phyloP scores from a whole-genome alignment of 495 filamentous ascomycete species.

The Hypoxylon rickii region DNA sequence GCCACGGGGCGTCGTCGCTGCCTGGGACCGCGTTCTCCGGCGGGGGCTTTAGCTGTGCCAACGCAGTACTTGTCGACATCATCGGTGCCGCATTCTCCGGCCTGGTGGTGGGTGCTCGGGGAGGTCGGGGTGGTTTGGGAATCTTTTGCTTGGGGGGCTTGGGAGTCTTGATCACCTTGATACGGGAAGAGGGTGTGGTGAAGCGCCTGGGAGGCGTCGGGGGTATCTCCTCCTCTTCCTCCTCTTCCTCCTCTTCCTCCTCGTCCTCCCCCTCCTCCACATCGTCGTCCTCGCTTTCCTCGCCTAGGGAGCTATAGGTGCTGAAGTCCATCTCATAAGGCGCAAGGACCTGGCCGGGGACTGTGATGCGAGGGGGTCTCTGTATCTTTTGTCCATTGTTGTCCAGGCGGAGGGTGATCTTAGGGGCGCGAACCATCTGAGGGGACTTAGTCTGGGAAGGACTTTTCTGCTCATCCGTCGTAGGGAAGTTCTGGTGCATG shows the following conservation, averaged over 20 bases:
- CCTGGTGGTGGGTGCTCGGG: constrained; percentile 41
- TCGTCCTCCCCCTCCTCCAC: constrained; percentile 39
- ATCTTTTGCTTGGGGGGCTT: constrained; percentile 46
- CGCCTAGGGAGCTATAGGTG: constrained; percentile 50
- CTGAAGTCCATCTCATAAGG: constrained; percentile 61
- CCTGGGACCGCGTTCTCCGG: constrained; percentile 76
- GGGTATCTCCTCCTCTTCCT: constrained; percentile 33
- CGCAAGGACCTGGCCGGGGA: constrained; percentile 62
- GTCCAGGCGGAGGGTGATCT: constrained; percentile 69
- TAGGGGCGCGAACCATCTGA: constrained; percentile 60
- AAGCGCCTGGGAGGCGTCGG: constrained; percentile 37
- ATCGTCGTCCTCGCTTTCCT: constrained; percentile 46
- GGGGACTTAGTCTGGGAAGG: constrained; percentile 56
- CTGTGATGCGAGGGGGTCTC: constrained; percentile 54
- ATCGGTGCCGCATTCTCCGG: constrained; percentile 43
- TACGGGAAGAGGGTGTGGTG: constrained; percentile 44
- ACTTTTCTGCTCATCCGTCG: constrained; percentile 57
- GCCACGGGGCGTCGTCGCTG: constrained; percentile 82
- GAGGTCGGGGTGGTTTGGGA: constrained; percentile 51
- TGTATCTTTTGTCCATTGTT: constrained; percentile 50
- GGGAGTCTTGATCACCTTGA: constrained; percentile 47
- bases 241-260: constrained; percentile 38
- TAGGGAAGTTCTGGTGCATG: constrained; percentile 62
- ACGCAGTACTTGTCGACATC: constrained; percentile 81
- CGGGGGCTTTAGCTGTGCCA: constrained; percentile 76